Base-by-base conservation (phyloP, 2,329 filamentous ascomycete genomes). In the Nakataea oryzae region DNA sequence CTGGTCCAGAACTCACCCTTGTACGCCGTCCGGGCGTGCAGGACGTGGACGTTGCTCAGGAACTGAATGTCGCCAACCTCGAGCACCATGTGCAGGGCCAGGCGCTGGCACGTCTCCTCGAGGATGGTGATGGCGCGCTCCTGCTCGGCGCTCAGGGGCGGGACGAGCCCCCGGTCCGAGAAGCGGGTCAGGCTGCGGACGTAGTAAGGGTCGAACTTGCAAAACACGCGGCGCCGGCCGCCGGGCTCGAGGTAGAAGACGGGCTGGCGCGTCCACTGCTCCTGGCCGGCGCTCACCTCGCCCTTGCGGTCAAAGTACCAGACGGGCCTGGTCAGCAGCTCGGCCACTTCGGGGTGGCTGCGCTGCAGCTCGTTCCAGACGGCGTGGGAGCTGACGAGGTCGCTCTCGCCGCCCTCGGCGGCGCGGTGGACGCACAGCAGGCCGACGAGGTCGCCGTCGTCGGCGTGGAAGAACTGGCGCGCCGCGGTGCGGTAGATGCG, bases 281-380 rank as follows among this genome's bases (percentile, higher is more conserved):
- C 84, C 74, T 96, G 81, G 14, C 90, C 91, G 17, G 79, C 76
- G 27, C 86, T 89, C 1, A 84, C 85, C 78, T 96, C 91, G 13
- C 91, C 91, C 78, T 96, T 96, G 62, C 91, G 87, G 74, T 96
- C 91, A 73, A 96, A 93, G 77, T 96, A 95, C 91, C 91, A 96
- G 66, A 91, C 85, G 0, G 91, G 91, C 71, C 87, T 76, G 1
- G 89, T 88, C 61, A 96, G 78, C 7, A 86, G 81, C 72, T 89
- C 85, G 0, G 90, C 87, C 1, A 96, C 87, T 69, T 93, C 91
- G 0, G 91, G 90, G 28, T 90, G 81, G 71, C 93, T 85, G 54
- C 74, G 74, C 71, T 91, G 89, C 47, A 96, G 79, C 50, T 82
- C 82, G 74, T 96, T 96, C 85, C 89, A 96, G 54, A 96, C 89